phyloP scores from a whole-genome alignment of 768 basidiomycete genomes.

The Sistotremastrum suecicum region DNA sequence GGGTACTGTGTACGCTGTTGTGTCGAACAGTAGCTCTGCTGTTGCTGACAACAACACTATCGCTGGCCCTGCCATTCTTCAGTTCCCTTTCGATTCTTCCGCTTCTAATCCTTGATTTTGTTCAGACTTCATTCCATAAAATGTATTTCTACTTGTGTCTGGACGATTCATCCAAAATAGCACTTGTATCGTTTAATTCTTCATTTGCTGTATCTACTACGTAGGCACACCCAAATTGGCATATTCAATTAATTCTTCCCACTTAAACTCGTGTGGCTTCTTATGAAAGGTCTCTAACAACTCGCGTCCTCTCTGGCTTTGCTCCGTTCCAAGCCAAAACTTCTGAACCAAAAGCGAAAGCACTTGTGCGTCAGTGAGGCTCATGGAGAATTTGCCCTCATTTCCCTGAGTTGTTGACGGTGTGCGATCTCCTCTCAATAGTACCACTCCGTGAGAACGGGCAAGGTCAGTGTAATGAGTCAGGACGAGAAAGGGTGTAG shows the following conservation, averaged over 20 bases:
- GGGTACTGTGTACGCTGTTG: slow-evolving; percentile 39
- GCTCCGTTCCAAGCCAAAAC: slow-evolving; percentile 48
- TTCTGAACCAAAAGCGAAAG: slow-evolving; percentile 70
- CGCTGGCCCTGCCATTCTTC: slow-evolving; percentile 40
- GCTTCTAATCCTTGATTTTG: no score
- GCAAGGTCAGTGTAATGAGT: slow-evolving; percentile 89
- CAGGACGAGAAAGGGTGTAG: slow-evolving; percentile 81
- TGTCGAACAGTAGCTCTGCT: slow-evolving; percentile 24
- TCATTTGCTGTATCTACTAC: no score
- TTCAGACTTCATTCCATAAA: no score
- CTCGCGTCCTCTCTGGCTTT: slow-evolving; percentile 24
- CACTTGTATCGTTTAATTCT: no score
- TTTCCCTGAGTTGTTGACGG: slow-evolving; percentile 25
- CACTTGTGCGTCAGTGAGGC: slow-evolving; percentile 73
- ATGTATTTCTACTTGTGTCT: no score
- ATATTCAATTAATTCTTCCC: slow-evolving; percentile 62
- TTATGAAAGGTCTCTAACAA: slow-evolving; percentile 66
- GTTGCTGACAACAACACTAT: slow-evolving; percentile 34
- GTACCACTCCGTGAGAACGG: slow-evolving; percentile 62
- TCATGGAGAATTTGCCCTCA: slow-evolving; percentile 42
- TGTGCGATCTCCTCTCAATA: slow-evolving; percentile 86
- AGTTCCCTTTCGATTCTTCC: slow-evolving; percentile 21
- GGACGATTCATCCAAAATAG: no score
- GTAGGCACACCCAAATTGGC: slow-evolving; percentile 4
- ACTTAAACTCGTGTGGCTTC: slow-evolving; percentile 62